Conservation (phyloP, 306 rosid species). For the Rubus idaeus region DNA sequence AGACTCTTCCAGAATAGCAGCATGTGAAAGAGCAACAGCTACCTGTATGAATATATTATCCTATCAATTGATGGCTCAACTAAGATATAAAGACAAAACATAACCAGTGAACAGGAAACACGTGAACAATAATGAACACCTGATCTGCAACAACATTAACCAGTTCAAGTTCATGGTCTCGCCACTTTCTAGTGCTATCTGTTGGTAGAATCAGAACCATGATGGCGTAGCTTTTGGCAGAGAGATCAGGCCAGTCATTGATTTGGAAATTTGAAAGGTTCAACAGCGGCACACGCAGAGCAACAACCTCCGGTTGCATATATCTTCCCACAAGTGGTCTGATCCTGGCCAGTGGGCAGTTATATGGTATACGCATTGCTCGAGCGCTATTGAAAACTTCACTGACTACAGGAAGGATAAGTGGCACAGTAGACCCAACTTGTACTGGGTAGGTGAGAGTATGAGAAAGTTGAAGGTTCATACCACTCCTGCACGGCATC, state of each 20-base stretch:
- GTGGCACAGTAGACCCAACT: slow-evolving; percentile 68
- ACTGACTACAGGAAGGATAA: slow-evolving; percentile 61
- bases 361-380: slow-evolving; percentile 65
- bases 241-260: slow-evolving; percentile 79
- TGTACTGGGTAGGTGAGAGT: slow-evolving; percentile 64
- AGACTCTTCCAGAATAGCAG: slow-evolving; percentile 93
- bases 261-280: slow-evolving; percentile 79
- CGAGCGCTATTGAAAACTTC: slow-evolving; percentile 72
- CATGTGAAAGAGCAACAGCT: slow-evolving; percentile 98
- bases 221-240: slow-evolving; percentile 75
- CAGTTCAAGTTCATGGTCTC: slow-evolving; percentile 87
- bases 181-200: slow-evolving; percentile 78
- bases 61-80: not conserved
- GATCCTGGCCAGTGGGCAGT: slow-evolving; percentile 72
- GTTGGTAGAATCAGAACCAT: slow-evolving; percentile 94
- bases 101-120: not conserved
- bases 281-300: slow-evolving; percentile 84
- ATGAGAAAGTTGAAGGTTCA: slow-evolving; percentile 73
- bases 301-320: slow-evolving; percentile 79
- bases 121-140: slow-evolving; percentile 43
- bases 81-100: not conserved
- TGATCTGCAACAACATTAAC: slow-evolving; percentile 95
- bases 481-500: slow-evolving; percentile 84
- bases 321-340: slow-evolving; percentile 72
- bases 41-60: slow-evolving; percentile 45